Percentiles rank a stretch among this genome's conserved stretches.
phyloP scores from a whole-genome alignment of 192 early-diverging fungal genomes.

The Rhizoclosmatium globosum region DNA sequence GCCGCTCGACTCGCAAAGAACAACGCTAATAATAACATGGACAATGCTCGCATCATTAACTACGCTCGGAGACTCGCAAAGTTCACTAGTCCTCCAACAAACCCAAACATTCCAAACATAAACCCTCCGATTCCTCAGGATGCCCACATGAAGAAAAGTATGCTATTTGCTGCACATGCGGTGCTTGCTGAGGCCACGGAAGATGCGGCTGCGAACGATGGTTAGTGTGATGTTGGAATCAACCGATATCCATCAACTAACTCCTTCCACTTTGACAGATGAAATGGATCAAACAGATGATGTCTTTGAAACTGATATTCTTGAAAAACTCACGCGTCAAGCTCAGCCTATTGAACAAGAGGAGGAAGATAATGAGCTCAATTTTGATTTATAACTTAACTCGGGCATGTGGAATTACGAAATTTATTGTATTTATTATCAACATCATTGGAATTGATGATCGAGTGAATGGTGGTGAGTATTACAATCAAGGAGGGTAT shows the following conservation, averaged over 20 bases:
- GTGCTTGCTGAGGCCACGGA: neutral
- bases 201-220: neutral
- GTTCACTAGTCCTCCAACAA: slow-evolving; percentile 11
- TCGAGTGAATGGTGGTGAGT: too few species aligned
- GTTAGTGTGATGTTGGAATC: neutral
- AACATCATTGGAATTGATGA: too few species aligned
- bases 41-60: slow-evolving; percentile 13
- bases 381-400: slow-evolving; percentile 24
- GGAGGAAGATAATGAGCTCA: slow-evolving; percentile 24
- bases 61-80: slow-evolving; percentile 27
- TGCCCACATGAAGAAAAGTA: slow-evolving; percentile 31
- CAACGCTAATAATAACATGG: neutral
- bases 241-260: neutral
- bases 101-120: neutral
- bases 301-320: slow-evolving; percentile 4
- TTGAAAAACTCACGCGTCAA: neutral
- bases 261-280: neutral
- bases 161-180: slow-evolving; percentile 20
- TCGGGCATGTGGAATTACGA: too few species aligned
- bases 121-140: slow-evolving; percentile 38
- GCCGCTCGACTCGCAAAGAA: neutral
- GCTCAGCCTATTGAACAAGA: neutral
- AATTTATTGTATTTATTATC: too few species aligned
- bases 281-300: neutral
- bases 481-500: too few species aligned